phyloP scores from a whole-genome alignment of 2,329 filamentous ascomycete species.

The Emericellopsis cladophorae region DNA sequence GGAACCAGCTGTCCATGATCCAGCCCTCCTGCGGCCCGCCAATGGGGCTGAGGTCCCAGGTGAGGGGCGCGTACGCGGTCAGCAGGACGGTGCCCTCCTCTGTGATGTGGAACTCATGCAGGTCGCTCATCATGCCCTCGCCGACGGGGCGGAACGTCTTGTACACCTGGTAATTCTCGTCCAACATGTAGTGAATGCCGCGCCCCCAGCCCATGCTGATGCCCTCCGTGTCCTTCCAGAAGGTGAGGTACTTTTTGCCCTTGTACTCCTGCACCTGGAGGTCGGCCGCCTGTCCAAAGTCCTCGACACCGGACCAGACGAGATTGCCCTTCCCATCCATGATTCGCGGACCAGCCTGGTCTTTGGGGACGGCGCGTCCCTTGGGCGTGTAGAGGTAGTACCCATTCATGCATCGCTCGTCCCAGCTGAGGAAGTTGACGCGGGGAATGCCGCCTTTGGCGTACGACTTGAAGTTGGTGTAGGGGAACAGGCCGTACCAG shows the following conservation, averaged over 20 bases:
- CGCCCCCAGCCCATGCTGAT: neutral
- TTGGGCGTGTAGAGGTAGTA: conserved; percentile 24
- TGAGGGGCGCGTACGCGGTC: conserved; percentile 18
- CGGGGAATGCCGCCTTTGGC: conserved; percentile 12
- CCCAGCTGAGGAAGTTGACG: conserved; percentile 14
- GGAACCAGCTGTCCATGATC: conserved; percentile 21
- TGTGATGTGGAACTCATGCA: conserved; percentile 27
- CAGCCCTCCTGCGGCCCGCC: conserved; percentile 10
- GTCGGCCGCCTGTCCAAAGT: conserved; percentile 10
- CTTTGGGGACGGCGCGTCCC: conserved; percentile 14
- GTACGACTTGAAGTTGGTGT: conserved; percentile 8
- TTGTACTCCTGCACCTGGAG: conserved; percentile 16
- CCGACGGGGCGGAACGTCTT: conserved; percentile 11
- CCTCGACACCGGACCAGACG: conserved; percentile 21
- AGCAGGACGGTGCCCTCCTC: conserved; percentile 24
- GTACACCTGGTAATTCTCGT: conserved; percentile 14
- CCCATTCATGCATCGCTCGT: conserved; percentile 21
- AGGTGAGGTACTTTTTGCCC: conserved; percentile 17
- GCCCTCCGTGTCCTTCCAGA: conserved; percentile 15
- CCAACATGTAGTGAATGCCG: conserved; percentile 9
- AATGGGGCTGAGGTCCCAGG: conserved; percentile 10
- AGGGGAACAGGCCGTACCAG: conserved; percentile 3
- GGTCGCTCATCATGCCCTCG: conserved; percentile 9
- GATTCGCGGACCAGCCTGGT: conserved; percentile 25
- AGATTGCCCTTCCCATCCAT: conserved; percentile 27